Evolutionary conservation across 1,284 basidiomycete species (phyloP), one percentile per base, ranked within the genome.

Genomic region (Cryptococcus amylolentus): DNA sequence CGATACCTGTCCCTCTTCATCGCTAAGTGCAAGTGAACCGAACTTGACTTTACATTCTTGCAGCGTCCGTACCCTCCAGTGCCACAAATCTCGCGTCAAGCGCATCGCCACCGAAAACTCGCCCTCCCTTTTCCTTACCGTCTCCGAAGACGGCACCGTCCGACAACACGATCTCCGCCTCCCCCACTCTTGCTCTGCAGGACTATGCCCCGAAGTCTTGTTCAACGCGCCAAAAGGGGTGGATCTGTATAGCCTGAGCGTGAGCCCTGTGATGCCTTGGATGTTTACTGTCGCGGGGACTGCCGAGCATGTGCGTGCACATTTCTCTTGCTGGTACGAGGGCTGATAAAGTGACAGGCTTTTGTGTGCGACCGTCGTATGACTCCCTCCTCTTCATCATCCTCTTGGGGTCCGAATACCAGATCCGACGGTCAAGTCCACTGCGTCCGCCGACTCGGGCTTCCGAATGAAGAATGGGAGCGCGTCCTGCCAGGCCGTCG

Each of bases 301-400:
- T 41, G 70, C 70, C 6, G 70, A 72, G 52, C 57, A 56, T 39
- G 70, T 72, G 55, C 65, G 68, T 62, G n/a, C 3, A 23, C 23
- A 23, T 23, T 16, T 26, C 20, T 9, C 12, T 12, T 23, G 12
- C 49, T 23, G 13, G 18, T 14, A 18, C 35, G 28, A 9, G 20
- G 16, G 16, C n/a, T 54, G 46, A 44, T 40, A 23, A 4, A 31
- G 47, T n/a, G 46, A 26, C 54, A 91, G 85, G 92, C 88, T 1
- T 92, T 88, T 74, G 82, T 97, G 1, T 94, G 91, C 68, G 93
- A 97, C 73, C 82, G 93, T 52, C 83, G 93, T 54, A 88, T 91
- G 73, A 8, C 77, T 84, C 16, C 84, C 86, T 8, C 82, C 86
- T 7, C 81, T 84, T 51, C 75, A 88, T 28, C 77, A 8, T 35